A percentile compares a stretch with the other conserved stretches of the same genome.
Evolutionary conservation across 345 rosid genomes (phyloP).

Genomic region (Camelina laxa): DNA sequence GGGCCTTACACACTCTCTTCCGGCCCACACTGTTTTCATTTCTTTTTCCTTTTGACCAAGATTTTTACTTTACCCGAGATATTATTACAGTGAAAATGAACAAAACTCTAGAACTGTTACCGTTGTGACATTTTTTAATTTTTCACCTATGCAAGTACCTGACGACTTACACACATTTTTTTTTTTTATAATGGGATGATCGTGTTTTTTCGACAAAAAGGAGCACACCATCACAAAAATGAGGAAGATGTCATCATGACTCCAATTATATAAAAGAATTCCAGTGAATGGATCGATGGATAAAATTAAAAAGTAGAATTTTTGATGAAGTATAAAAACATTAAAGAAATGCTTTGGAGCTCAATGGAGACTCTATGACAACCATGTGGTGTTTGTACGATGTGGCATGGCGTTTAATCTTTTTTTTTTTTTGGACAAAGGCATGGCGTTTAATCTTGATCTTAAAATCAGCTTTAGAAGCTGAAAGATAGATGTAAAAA

Average conservation of each 20-base stretch:
- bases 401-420: background rate
- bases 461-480: background rate
- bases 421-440: too few relatives aligned
- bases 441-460: background rate
- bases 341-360: background rate
- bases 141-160: too few relatives aligned
- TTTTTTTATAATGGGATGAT: too few relatives aligned
- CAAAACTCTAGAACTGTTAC: too few relatives aligned
- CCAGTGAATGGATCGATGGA: background rate
- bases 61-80: too few relatives aligned
- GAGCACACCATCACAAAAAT: too few relatives aligned
- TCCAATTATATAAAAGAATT: too few relatives aligned
- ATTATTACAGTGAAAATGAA: too few relatives aligned
- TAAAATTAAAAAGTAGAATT: too few relatives aligned
- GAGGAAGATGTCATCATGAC: background rate
- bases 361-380: background rate
- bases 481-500: background rate
- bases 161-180: too few relatives aligned
- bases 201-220: too few relatives aligned
- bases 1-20: background rate
- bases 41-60: background rate
- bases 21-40: conserved; percentile 1
- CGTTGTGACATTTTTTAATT: too few relatives aligned
- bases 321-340: background rate
- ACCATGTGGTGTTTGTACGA: background rate